phyloP scores from a whole-genome alignment of 345 rosid genomes.

The Diplotaxis tenuifolia region DNA sequence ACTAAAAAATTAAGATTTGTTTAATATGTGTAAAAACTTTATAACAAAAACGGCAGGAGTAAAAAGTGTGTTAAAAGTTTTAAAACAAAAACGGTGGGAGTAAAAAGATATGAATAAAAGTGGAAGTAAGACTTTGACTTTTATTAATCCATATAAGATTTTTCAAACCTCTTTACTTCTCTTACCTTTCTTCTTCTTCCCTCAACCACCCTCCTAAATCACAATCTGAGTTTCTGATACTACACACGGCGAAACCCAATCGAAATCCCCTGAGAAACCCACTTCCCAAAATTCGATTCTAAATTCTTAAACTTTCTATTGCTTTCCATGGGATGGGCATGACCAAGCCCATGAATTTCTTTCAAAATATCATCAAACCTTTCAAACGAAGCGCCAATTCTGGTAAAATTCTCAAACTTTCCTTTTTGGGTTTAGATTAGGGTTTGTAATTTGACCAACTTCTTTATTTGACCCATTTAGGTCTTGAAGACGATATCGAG shows the following conservation, averaged over 20 bases:
- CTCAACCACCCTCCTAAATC: not conserved
- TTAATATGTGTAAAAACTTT: no score
- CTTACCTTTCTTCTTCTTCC: constrained; percentile 12
- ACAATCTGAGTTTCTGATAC: not conserved
- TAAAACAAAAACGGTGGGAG: no score
- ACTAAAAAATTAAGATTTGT: no score
- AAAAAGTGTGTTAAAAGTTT: no score
- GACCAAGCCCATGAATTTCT: constrained; percentile 55
- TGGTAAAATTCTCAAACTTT: constrained; percentile 43
- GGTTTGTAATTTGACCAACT: not conserved
- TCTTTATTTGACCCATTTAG: constrained; percentile 22
- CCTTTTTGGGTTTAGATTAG: not conserved
- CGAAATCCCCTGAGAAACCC: not conserved
- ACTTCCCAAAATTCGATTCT: not conserved
- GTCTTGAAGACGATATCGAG: constrained; percentile 61
- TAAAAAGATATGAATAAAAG: no score
- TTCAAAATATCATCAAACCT: constrained; percentile 47
- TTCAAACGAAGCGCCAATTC: constrained; percentile 49
- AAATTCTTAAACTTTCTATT: not conserved
- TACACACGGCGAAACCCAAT: not conserved
- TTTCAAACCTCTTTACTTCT: not conserved
- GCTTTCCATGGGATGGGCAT: constrained; percentile 35
- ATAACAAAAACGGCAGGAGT: no score
- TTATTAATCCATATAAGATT: not conserved
- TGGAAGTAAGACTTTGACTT: not conserved